Percentiles rank a stretch among this genome's conserved stretches.
Conservation (phyloP, 2,329 filamentous ascomycete genomes). For the Phyllosticta paracitricarpa region DNA sequence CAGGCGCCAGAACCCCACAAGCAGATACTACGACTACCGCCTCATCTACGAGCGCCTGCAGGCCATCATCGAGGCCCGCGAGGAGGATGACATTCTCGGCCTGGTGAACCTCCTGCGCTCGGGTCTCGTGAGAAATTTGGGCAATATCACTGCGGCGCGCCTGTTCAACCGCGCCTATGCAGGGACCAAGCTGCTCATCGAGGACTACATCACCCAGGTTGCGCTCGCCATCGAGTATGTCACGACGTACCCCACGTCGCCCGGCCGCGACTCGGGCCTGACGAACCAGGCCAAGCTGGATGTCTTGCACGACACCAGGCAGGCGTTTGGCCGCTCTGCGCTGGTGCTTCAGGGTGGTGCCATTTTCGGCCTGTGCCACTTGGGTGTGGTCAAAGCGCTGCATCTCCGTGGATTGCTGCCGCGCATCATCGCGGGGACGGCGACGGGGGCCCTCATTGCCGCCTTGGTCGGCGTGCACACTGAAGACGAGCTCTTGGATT, state of each 20-base stretch:
- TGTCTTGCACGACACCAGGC: conserved; percentile 74
- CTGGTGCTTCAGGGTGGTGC: conserved; percentile 82
- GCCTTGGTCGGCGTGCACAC: conserved; percentile 81
- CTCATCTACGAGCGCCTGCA: conserved; percentile 70
- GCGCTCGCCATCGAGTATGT: conserved; percentile 74
- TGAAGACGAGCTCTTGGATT: conserved; percentile 68
- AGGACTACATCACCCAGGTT: conserved; percentile 80
- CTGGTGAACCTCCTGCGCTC: conserved; percentile 73
- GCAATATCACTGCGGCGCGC: conserved; percentile 73
- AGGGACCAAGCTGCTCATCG: conserved; percentile 82
- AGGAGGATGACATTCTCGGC: conserved; percentile 61
- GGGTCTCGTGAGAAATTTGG: conserved; percentile 70
- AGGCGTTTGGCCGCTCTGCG: conserved; percentile 78
- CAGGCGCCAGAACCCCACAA: conserved; percentile 74
- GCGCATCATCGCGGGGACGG: conserved; percentile 83
- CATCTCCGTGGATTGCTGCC: conserved; percentile 73
- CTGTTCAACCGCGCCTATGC: conserved; percentile 79
- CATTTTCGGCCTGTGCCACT: conserved; percentile 82
- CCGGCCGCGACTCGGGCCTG: conserved; percentile 40
- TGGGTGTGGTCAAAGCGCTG: conserved; percentile 82
- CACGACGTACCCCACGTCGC: conserved; percentile 52
- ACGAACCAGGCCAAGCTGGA: conserved; percentile 74
- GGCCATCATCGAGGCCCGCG: conserved; percentile 58
- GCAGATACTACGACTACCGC: conserved; percentile 74
- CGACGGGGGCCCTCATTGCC: conserved; percentile 80